These are phyloP conservation scores for Fusarium liriodendri DNA, from an alignment of 2,329 filamentous ascomycete genomes.

Conservation along the genomic window DNA sequence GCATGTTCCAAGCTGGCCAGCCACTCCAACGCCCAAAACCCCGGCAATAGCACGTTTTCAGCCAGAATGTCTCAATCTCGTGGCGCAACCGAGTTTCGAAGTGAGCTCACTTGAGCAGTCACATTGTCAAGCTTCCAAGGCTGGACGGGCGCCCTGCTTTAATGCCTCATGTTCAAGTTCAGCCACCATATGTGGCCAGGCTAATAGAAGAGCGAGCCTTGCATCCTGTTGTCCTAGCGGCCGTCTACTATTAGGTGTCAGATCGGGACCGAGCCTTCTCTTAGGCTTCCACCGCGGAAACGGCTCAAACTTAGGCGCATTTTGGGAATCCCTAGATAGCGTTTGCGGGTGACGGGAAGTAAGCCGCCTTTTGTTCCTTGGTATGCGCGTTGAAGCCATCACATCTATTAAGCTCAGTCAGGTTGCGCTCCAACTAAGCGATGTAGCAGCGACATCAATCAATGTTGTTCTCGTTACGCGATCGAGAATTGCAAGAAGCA, in stretches of 20 bases:
- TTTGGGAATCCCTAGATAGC: background rate
- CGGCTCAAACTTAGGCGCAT: background rate
- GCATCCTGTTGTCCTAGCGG: background rate
- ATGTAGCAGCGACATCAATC: background rate
- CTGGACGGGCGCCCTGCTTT: background rate
- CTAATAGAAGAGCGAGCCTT: background rate
- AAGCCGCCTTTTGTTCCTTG: background rate
- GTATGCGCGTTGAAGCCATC: background rate
- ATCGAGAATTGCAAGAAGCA: too few relatives aligned
- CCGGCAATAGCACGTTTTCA: background rate
- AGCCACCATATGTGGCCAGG: background rate
- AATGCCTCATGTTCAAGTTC: background rate
- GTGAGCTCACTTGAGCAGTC: background rate
- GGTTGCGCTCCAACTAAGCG: background rate
- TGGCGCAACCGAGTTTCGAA: background rate
- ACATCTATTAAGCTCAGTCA: background rate
- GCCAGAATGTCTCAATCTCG: background rate
- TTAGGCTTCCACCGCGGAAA: background rate
- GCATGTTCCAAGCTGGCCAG: background rate
- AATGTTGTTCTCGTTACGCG: background rate
- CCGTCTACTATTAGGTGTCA: background rate
- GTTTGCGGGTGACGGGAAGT: constrained; percentile 1
- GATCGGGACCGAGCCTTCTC: background rate
- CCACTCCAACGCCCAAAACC: background rate
- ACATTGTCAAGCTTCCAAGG: background rate